A percentile compares a stretch with the other conserved stretches of the same genome.
phyloP scores from a whole-genome alignment of 306 rosid species.

The Acacia confusa region DNA sequence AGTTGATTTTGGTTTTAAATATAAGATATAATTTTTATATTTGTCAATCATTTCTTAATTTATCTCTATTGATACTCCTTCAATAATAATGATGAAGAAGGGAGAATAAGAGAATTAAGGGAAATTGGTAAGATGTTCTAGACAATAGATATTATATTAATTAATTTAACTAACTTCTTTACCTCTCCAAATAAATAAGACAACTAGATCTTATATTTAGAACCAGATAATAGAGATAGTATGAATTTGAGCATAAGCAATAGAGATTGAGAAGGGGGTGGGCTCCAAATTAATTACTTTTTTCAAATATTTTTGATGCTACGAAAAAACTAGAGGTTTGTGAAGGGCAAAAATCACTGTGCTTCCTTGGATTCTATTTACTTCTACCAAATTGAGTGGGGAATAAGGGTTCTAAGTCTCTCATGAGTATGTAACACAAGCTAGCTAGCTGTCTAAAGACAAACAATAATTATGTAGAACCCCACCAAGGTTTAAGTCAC shows the following conservation, averaged over 20 bases:
- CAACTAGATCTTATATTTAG: too few relatives aligned
- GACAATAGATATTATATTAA: too few relatives aligned
- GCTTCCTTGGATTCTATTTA: constrained; percentile 78
- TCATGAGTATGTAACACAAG: constrained; percentile 8
- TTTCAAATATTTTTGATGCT: constrained; percentile 37
- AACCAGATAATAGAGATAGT: too few relatives aligned
- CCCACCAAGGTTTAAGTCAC: constrained; percentile 64
- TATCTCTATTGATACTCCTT: too few relatives aligned
- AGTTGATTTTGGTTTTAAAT: too few relatives aligned
- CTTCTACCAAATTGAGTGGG: constrained; percentile 49
- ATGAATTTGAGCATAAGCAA: constrained; percentile 34
- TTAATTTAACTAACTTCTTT: too few relatives aligned
- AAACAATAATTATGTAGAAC: constrained; percentile 46
- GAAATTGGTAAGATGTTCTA: too few relatives aligned
- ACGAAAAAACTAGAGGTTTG: constrained; percentile 44
- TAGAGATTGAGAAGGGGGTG: constrained; percentile 38
- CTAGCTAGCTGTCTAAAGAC: constrained; percentile 22
- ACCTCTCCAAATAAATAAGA: too few relatives aligned
- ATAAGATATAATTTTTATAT: too few relatives aligned
- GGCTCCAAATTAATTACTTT: constrained; percentile 37
- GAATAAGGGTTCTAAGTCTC: constrained; percentile 44
- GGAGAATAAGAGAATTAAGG: too few relatives aligned
- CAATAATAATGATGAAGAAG: too few relatives aligned
- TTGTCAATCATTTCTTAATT: too few relatives aligned
- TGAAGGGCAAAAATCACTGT: constrained; percentile 48